These are phyloP conservation scores for Rhizopus arrhizus DNA, from an alignment of 371 early-diverging fungal species.

Conservation along the genomic window DNA sequence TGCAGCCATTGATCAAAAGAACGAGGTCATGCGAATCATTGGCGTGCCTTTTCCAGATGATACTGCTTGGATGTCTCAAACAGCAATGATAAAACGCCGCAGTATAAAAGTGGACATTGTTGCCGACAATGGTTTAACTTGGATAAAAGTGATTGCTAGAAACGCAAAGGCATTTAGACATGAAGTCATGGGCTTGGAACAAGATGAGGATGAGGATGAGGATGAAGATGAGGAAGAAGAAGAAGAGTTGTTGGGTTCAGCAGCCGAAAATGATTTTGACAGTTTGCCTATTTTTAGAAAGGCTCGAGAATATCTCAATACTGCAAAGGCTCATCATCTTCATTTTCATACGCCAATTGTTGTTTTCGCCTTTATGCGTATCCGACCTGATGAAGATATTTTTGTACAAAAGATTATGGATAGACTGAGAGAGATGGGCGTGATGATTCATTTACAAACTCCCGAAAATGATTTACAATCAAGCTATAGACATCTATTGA, in stretches of 20 bases:
- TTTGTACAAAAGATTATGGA: constrained; percentile 45
- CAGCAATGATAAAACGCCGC: constrained; percentile 31
- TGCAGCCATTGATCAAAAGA: constrained; percentile 15
- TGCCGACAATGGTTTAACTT: constrained; percentile 49
- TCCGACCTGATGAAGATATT: constrained; percentile 32
- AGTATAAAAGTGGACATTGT: constrained; percentile 56
- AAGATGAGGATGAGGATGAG: constrained; percentile 22
- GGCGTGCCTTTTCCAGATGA: constrained; percentile 27
- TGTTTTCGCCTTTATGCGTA: constrained; percentile 60
- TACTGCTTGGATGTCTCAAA: constrained; percentile 32
- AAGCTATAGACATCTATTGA: constrained; percentile 12
- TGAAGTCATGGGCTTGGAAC: constrained; percentile 53
- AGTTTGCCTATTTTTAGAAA: constrained; percentile 55
- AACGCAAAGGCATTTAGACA: constrained; percentile 54
- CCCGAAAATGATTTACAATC: neutral
- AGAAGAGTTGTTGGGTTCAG: neutral
- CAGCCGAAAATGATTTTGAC: constrained; percentile 27
- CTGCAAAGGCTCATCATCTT: constrained; percentile 53
- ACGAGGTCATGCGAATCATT: constrained; percentile 37
- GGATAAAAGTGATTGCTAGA: constrained; percentile 61
- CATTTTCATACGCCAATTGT: constrained; percentile 56
- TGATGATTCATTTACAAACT: constrained; percentile 31
- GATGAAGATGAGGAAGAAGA: constrained; percentile 16
- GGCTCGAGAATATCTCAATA: constrained; percentile 42
- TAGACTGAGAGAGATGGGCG: constrained; percentile 41